Conservation (phyloP, 768 basidiomycete species). For the Psilocybe cubensis region DNA sequence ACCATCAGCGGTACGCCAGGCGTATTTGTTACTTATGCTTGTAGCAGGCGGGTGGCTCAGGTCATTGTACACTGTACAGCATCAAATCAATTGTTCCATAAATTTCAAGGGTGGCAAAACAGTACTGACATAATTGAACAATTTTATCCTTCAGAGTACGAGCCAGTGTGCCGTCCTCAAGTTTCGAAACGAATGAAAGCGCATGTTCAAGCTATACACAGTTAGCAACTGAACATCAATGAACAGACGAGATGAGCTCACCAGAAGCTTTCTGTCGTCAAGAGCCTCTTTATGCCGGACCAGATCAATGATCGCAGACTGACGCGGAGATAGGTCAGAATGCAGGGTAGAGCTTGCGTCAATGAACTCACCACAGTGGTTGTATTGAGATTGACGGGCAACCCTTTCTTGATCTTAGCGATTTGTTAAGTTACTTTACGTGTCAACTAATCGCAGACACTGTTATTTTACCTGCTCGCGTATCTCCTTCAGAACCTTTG, state of each 20-base stretch:
- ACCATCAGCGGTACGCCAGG: conserved; percentile 79
- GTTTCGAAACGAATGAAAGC: conserved; percentile 61
- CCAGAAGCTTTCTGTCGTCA: conserved; percentile 80
- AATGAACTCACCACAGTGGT: conserved; percentile 44
- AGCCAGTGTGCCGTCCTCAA: conserved; percentile 50
- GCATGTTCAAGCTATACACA: conserved; percentile 67
- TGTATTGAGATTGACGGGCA: conserved; percentile 36
- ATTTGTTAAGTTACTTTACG: background rate
- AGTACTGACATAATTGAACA: conserved; percentile 58
- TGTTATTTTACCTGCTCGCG: conserved; percentile 39
- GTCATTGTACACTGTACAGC: conserved; percentile 84
- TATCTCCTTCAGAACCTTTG: conserved; percentile 44
- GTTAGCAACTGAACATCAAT: background rate
- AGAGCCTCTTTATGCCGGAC: conserved; percentile 62
- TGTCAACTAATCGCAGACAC: background rate
- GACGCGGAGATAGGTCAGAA: background rate
- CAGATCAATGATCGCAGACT: conserved; percentile 67
- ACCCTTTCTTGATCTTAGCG: conserved; percentile 48
- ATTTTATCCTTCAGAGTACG: conserved; percentile 45
- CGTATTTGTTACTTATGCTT: conserved; percentile 60
- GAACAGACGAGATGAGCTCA: conserved; percentile 34
- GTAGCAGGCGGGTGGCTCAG: conserved; percentile 80
- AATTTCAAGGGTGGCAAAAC: too few species aligned
- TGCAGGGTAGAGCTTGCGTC: background rate
- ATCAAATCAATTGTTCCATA: too few species aligned